Base-by-base conservation (phyloP, 2,329 filamentous ascomycete species). In the Exophiala sideris region DNA sequence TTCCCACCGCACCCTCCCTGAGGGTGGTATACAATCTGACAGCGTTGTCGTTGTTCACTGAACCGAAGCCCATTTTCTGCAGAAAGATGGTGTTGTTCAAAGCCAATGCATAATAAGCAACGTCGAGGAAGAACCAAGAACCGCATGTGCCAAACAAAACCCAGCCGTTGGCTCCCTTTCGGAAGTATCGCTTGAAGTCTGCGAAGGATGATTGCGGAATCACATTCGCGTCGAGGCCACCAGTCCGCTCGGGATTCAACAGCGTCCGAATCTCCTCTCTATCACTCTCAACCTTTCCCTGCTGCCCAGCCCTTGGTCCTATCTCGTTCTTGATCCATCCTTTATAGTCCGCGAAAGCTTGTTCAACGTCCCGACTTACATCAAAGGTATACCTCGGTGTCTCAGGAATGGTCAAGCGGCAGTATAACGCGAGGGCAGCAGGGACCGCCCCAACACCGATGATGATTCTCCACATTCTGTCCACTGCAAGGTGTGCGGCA, bases 321-420 rank as follows among this genome's bases (percentile, higher is more conserved):
- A 87, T 86, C 33, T 74, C 75, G 50, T 89, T 81, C 16, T 18
- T 18, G 3, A 18, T 3, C 16, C 16, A 18, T 11, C 85, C 84
- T 66, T 84, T 81, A 61, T 86, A 81, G 61, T 92, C 89, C 44
- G 82, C 83, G 50, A 83, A 79, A 38, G 82, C 89, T 74, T 89
- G 85, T 64, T 88, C 81, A 35, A 89, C 78, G 65, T 94, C 88
- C 39, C 82, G 83, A 47, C 83, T 79, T 16, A 94, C 81, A 66
- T 94, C 89, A 63, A 94, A 92, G 24, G 89, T 94, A 74, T 92
- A 94, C 20, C 89, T 87, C 45, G 89, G 89, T 32, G 89, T 92
- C 73, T 95, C 89, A 18, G 89, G 89, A 61, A 94, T 91, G 45
- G 89, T 94, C 2, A 94, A 80, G 56, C 89, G 86, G 72, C 88